Evolutionary conservation across 306 rosid species (phyloP).

Genomic region (Urtica urens): DNA sequence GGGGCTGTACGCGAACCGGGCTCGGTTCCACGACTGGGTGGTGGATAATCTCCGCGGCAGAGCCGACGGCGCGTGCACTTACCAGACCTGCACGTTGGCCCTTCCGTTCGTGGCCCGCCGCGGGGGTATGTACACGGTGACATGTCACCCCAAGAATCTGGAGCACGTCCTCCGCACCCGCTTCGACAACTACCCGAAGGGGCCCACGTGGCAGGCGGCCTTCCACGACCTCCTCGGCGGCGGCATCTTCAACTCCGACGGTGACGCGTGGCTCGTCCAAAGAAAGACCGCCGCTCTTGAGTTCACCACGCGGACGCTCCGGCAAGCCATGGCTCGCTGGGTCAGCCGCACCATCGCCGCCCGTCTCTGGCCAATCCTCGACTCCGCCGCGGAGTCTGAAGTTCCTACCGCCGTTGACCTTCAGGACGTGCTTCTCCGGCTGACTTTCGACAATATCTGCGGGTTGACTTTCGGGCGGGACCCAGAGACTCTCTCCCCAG

Average conservation of each 20-base stretch:
- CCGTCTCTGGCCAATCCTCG: slow-evolving; percentile 72
- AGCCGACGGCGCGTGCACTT: slow-evolving; percentile 48
- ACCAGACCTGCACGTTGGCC: slow-evolving; percentile 68
- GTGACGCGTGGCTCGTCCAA: slow-evolving; percentile 84
- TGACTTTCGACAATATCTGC: slow-evolving; percentile 85
- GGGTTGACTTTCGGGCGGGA: slow-evolving; percentile 91
- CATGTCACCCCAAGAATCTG: slow-evolving; percentile 66
- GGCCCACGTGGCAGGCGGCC: slow-evolving; percentile 77
- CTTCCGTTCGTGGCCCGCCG: slow-evolving; percentile 58
- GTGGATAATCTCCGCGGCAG: slow-evolving; percentile 41
- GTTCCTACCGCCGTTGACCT: slow-evolving; percentile 53
- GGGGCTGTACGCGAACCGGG: slow-evolving; percentile 37
- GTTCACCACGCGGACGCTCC: slow-evolving; percentile 75
- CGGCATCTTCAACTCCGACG: slow-evolving; percentile 90
- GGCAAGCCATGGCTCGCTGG: slow-evolving; percentile 95
- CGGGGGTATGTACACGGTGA: slow-evolving; percentile 63
- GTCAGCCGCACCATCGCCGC: slow-evolving; percentile 70
- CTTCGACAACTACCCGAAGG: slow-evolving; percentile 83
- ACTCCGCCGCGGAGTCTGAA: slow-evolving; percentile 42
- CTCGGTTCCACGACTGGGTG: slow-evolving; percentile 71
- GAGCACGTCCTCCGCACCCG: slow-evolving; percentile 71
- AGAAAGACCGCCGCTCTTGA: slow-evolving; percentile 95
- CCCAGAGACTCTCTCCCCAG: slow-evolving; percentile 72
- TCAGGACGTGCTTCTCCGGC: slow-evolving; percentile 69
- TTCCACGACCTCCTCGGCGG: slow-evolving; percentile 83